Base-by-base conservation (phyloP, 306 rosid species). In the Luffa aegyptiaca region DNA sequence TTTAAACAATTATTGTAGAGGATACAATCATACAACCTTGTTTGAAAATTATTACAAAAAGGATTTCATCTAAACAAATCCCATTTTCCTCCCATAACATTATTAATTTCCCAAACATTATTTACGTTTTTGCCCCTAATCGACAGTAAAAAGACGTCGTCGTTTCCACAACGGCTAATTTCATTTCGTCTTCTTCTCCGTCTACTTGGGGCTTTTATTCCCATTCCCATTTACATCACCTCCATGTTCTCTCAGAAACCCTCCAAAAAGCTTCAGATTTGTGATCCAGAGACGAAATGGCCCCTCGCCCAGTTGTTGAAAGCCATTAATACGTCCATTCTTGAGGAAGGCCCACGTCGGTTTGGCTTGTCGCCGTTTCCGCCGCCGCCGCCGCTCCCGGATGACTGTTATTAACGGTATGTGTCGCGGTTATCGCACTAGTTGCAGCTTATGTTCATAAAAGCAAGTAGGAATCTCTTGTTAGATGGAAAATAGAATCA, bases 271-370 rank as follows among this genome's bases (percentile, higher is more conserved):
- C 49, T 66, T 66, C 74, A 66, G 74, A 66, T 66, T 66, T 66
- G 74, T 66, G 74, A 39, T 66, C 49, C 13, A 41, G 33, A 66
- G 13, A 39, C 46, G 33, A 16, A 66, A 66, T 66, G 74, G 51
- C 74, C 51, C 31, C 74, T 66, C 74, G 51, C 33, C 48, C 53
- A 44, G 17, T 41, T 42, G 75, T n/a, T 42, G 36, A 41, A 42
- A 21, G 9, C 18, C 17, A 69, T 90, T 82, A 94, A 80, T 94
- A 95, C 0, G 97, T 91, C 98, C 98, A 95, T 51, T 95, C 97
- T 56, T 84, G 90, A 59, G 98, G 98, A 68, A 95, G 88, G 45
- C 83, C 81, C 77, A 80, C 83, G 69, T 89, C 97, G 81, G 61
- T 85, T 39, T 79, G 81, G 52, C 77, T 77, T 82, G 62, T 82